These are phyloP conservation scores for Penicillium riverlandense DNA, from an alignment of 495 filamentous ascomycete genomes.

Conservation along the genomic window DNA sequence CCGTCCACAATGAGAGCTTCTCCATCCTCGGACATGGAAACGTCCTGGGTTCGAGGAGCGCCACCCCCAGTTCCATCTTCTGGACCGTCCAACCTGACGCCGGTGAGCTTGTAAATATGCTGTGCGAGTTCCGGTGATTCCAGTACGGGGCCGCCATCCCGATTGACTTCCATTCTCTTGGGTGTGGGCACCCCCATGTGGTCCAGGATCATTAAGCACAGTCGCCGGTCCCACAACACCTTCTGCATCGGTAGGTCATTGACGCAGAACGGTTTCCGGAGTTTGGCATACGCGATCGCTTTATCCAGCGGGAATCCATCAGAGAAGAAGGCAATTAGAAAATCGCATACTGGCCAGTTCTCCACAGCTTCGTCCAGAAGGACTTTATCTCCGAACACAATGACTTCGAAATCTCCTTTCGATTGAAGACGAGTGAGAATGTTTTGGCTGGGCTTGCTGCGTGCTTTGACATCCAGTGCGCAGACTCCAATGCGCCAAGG, in stretches of 20 bases:
- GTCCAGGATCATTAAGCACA: constrained; percentile 83
- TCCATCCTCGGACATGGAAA: constrained; percentile 78
- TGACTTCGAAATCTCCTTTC: constrained; percentile 88
- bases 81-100: constrained; percentile 68
- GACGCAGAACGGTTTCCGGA: constrained; percentile 91
- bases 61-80: constrained; percentile 65
- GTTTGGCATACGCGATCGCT: constrained; percentile 85
- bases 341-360: constrained; percentile 68
- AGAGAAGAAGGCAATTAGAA: constrained; percentile 94
- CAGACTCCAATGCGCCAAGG: constrained; percentile 80
- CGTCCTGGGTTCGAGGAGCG: constrained; percentile 49
- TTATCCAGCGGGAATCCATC: constrained; percentile 97
- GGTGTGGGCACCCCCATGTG: constrained; percentile 84
- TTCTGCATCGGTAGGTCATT: constrained; percentile 99
- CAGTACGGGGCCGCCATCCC: constrained; percentile 83
- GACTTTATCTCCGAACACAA: constrained; percentile 97
- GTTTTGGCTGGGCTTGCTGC: constrained; percentile 92
- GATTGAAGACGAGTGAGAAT: constrained; percentile 87
- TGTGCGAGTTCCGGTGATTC: constrained; percentile 68
- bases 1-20: constrained; percentile 87
- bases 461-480: constrained; percentile 89
- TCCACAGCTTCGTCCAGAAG: constrained; percentile 84
- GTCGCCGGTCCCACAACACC: constrained; percentile 89
- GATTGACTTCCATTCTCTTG: constrained; percentile 82
- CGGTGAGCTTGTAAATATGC: constrained; percentile 70